phyloP scores from a whole-genome alignment of 2,329 filamentous ascomycete species.

The Ceratocystis smalleyi region DNA sequence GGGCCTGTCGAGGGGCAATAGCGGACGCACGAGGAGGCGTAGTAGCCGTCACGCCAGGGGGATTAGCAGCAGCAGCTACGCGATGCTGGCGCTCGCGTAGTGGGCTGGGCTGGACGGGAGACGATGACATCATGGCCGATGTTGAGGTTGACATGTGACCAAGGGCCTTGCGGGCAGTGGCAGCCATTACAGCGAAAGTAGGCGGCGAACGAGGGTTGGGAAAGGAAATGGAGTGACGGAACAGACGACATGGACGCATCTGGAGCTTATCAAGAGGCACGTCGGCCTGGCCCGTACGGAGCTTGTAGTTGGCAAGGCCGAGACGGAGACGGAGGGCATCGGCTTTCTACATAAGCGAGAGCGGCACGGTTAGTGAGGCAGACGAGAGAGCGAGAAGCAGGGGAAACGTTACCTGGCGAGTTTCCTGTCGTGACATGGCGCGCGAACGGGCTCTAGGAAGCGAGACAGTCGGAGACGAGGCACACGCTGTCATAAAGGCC shows the following conservation, averaged over 20 bases:
- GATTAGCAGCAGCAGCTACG: background rate
- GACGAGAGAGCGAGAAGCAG: background rate
- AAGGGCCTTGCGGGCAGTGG: background rate
- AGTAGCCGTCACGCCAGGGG: background rate
- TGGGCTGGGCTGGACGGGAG: conserved; percentile 7
- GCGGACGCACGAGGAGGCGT: background rate
- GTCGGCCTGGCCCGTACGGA: conserved; percentile 54
- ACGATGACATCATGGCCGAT: conserved; percentile 10
- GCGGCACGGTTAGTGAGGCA: conserved; percentile 8
- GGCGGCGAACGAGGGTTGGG: conserved; percentile 45
- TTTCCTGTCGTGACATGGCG: conserved; percentile 15
- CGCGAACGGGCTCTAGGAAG: background rate
- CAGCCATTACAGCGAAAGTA: conserved; percentile 12
- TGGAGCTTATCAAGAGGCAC: conserved; percentile 48
- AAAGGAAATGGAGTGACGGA: conserved; percentile 46
- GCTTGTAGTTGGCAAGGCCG: conserved; percentile 57
- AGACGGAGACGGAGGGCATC: conserved; percentile 54
- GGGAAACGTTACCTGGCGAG: conserved; percentile 26
- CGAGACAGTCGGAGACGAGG: conserved; percentile 6
- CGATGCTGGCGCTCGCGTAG: conserved; percentile 3
- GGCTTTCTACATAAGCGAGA: conserved; percentile 35
- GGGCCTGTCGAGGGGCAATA: background rate
- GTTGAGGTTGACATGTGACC: background rate
- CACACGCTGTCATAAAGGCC: conserved; percentile 12
- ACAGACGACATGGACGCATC: conserved; percentile 38